Conservation (phyloP, 1,284 basidiomycete genomes). For the Tremellales sp. region DNA sequence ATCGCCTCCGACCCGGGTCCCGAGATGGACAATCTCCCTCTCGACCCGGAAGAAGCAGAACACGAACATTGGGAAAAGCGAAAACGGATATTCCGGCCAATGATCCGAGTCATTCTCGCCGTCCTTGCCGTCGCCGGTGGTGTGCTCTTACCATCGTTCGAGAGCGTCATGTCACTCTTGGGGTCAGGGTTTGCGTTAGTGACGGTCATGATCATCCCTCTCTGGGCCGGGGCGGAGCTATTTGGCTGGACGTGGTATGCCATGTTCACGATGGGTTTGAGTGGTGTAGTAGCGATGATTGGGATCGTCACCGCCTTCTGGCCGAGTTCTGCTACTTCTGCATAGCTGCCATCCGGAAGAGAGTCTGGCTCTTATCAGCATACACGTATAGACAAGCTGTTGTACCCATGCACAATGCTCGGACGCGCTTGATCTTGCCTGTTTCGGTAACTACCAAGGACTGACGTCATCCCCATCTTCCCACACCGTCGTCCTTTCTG, state of each 20-base stretch:
- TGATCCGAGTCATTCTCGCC: slow-evolving; percentile 62
- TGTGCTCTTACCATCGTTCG: slow-evolving; percentile 78
- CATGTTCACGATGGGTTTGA: slow-evolving; percentile 54
- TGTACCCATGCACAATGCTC: neutral
- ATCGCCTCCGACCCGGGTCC: slow-evolving; percentile 3
- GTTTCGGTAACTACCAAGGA: neutral
- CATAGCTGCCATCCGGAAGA: neutral
- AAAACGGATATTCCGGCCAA: slow-evolving; percentile 53
- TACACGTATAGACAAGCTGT: neutral
- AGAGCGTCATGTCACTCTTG: slow-evolving; percentile 78
- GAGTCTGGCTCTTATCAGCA: neutral
- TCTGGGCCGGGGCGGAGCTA: slow-evolving; percentile 56
- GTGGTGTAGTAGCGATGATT: slow-evolving; percentile 63
- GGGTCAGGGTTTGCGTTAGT: slow-evolving; percentile 78
- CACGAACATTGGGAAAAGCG: slow-evolving; percentile 25
- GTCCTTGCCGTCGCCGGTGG: slow-evolving; percentile 64
- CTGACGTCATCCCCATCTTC: neutral
- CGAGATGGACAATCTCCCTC: slow-evolving; percentile 3
- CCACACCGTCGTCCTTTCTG: neutral
- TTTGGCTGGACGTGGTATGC: slow-evolving; percentile 55
- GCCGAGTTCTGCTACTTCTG: slow-evolving; percentile 1
- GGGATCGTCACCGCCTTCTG: slow-evolving; percentile 63
- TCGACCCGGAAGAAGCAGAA: neutral
- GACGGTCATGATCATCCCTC: slow-evolving; percentile 73
- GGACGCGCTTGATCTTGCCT: too few species aligned